These are phyloP conservation scores for Crataegus laevigata DNA, from an alignment of 306 rosid genomes.

Conservation along the genomic window DNA sequence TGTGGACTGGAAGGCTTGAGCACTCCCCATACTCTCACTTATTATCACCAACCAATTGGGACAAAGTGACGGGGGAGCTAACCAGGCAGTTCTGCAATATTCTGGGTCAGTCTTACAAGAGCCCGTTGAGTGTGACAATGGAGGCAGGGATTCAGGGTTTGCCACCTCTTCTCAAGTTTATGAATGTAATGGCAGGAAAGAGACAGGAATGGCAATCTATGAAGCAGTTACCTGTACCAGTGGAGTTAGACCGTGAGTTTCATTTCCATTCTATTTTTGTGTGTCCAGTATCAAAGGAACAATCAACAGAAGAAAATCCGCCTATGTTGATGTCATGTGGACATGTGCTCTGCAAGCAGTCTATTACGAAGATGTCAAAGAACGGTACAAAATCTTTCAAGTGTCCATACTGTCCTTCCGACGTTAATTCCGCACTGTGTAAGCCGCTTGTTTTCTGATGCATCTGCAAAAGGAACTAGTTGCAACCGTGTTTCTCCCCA, in stretches of 20 bases:
- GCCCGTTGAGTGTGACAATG: constrained; percentile 71
- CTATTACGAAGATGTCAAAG: constrained; percentile 88
- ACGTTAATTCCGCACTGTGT: constrained; percentile 51
- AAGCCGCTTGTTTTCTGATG: constrained; percentile 54
- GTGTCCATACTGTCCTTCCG: constrained; percentile 84
- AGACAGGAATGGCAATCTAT: constrained; percentile 83
- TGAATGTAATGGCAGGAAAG: constrained; percentile 83
- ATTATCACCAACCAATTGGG: constrained; percentile 62
- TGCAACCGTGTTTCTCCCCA: constrained; percentile 11
- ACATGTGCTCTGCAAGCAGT: constrained; percentile 90
- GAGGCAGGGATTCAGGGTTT: constrained; percentile 77
- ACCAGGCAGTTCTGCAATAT: constrained; percentile 84
- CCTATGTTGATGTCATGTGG: constrained; percentile 90
- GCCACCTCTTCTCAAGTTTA: constrained; percentile 72
- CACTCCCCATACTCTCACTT: constrained; percentile 59
- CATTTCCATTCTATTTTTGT: constrained; percentile 95
- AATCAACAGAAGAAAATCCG: constrained; percentile 77
- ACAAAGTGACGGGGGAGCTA: constrained; percentile 54
- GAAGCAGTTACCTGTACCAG: constrained; percentile 81
- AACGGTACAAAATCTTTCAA: constrained; percentile 63
- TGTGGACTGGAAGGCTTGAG: constrained; percentile 81
- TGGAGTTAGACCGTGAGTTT: constrained; percentile 65
- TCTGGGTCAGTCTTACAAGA: constrained; percentile 66
- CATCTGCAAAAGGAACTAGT: constrained; percentile 11
- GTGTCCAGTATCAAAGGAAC: constrained; percentile 94